Base-by-base conservation (phyloP, 805 yeast genomes). In the Candida pseudoglaebosa region DNA sequence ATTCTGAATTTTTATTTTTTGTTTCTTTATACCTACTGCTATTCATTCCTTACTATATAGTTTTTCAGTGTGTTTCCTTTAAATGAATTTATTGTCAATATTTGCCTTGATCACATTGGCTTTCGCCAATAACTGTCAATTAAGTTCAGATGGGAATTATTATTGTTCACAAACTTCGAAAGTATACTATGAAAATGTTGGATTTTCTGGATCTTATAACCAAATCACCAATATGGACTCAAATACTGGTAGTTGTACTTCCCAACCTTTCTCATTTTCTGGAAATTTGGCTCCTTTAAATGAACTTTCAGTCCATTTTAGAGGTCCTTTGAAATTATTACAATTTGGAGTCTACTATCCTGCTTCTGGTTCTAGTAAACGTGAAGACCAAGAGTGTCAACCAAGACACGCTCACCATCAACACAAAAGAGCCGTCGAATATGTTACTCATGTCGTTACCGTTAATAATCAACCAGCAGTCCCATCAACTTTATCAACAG, bases 331-430 rank as follows among this genome's bases (percentile, higher is more conserved):
- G 51, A 73, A 77, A 58, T 77, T 88, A 58, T 67, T 71, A 56
- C 87, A 87, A 67, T 88, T 93, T 57, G 97, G 90, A 62, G 96
- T 87, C 40, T 93, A 90, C 73, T 80, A 82, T 55, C 90, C 87
- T 47, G 57, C 76, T 18, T 45, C 65, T 20, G 44, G 62, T 37
- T 59, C 67, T 49, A 60, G 67, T 46, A 73, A 73, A 59, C 72
- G 65, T 44, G 71, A 60, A 28, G 59, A 43, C 13, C 16, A 18
- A 8, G 77, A 70, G 28, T 73, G 80, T 53, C 49, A 69, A 45
- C 61, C 73, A 39, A 61, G 74, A 40, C 71, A 64, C 57, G 53
- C 60, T 45, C 70, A 62, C 55, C 77, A 74, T 58, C 58, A 62
- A 57, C 73, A 70, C 56, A 77, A 74, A 69, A 73, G 84, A 61